Conservation (phyloP, 257 asterid species). For the Catharanthus roseus region DNA sequence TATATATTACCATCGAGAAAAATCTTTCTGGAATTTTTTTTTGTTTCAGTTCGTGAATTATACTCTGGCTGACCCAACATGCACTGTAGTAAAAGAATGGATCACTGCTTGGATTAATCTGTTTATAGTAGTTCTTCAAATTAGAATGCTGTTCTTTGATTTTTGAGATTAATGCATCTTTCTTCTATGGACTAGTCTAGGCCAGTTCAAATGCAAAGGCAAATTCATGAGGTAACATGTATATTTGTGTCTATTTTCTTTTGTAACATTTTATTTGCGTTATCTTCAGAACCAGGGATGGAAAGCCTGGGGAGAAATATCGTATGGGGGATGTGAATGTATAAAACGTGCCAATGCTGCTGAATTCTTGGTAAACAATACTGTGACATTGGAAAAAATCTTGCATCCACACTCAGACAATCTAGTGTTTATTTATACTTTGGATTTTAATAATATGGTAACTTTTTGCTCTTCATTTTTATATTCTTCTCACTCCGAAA, state of each 20-base stretch:
- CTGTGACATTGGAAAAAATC: constrained; percentile 3
- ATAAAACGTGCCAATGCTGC: constrained; percentile 86
- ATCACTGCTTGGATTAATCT: background rate
- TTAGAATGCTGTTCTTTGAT: background rate
- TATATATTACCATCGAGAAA: background rate
- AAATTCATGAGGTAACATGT: background rate
- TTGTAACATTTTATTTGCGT: constrained; percentile 12
- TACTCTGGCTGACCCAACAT: background rate
- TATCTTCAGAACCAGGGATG: constrained; percentile 70
- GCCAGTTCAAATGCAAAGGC: background rate
- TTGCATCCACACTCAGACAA: background rate
- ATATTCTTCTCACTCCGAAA: background rate
- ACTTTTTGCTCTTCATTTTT: background rate
- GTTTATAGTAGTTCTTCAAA: background rate
- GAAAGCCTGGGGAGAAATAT: constrained; percentile 99
- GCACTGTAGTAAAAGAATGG: background rate
- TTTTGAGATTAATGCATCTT: constrained; percentile 1
- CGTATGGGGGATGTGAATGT: constrained; percentile 80
- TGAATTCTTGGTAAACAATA: constrained; percentile 66
- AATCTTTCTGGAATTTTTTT: background rate
- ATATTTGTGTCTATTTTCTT: constrained; percentile 9
- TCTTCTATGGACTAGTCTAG: background rate
- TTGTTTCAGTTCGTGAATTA: background rate
- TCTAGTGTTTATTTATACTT: constrained; percentile 1
- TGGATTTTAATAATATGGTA: background rate